Evolutionary conservation across 1,284 basidiomycete genomes (phyloP).

Genomic region (Pyrrhoderma noxium): DNA sequence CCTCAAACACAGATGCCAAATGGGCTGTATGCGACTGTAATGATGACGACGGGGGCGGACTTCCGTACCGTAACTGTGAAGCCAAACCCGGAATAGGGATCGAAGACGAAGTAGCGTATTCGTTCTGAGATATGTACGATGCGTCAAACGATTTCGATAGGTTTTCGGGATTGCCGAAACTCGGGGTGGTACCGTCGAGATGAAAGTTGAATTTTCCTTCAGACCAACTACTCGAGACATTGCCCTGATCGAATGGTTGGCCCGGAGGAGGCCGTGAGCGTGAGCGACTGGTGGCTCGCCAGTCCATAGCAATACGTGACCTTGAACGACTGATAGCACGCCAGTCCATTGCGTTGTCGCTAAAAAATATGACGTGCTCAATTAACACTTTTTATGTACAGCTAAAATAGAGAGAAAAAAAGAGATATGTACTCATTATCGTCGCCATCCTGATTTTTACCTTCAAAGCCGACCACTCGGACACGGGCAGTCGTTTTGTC

Average conservation of each 20-base stretch:
- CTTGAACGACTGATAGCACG: constrained; percentile 86
- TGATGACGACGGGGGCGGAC: constrained; percentile 35
- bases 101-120: constrained; percentile 19
- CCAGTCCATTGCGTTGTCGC: constrained; percentile 83
- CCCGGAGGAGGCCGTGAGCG: constrained; percentile 62
- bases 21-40: constrained; percentile 34
- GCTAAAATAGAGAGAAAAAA: constrained; percentile 9
- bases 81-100: constrained; percentile 40
- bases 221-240: constrained; percentile 29
- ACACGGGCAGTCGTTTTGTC: constrained; percentile 73
- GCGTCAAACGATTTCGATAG: constrained; percentile 17
- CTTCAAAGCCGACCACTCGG: constrained; percentile 73
- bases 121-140: constrained; percentile 10
- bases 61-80: constrained; percentile 42
- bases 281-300: constrained; percentile 68
- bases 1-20: constrained; percentile 51
- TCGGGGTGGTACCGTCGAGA: constrained; percentile 12
- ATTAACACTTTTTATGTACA: neutral
- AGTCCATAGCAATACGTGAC: constrained; percentile 79
- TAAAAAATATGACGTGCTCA: constrained; percentile 22
- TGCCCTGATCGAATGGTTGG: constrained; percentile 39
- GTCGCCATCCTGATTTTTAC: constrained; percentile 61
- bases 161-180: neutral
- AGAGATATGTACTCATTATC: constrained; percentile 54
- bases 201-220: constrained; percentile 42